phyloP scores from a whole-genome alignment of 495 filamentous ascomycete genomes.

The Neurospora cerealis region DNA sequence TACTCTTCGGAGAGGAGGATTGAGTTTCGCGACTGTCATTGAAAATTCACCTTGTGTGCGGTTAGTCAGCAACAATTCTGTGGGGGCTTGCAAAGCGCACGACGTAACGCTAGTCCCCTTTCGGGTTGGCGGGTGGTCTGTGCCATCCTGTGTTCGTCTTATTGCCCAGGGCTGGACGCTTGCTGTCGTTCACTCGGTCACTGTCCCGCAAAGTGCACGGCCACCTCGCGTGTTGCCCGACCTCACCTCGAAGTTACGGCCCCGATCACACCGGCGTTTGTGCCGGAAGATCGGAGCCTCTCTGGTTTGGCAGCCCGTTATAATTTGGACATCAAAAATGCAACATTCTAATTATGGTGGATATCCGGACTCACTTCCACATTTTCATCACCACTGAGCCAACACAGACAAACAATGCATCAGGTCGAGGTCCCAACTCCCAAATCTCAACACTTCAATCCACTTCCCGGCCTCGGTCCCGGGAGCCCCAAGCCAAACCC shows the following conservation, averaged over 20 bases:
- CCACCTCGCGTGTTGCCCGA: background rate
- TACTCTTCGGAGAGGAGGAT: background rate
- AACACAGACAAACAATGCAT: too few relatives aligned
- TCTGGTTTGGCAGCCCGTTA: background rate
- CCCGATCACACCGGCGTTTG: background rate
- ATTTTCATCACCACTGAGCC: too few relatives aligned
- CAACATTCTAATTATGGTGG: too few relatives aligned
- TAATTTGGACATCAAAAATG: too few relatives aligned
- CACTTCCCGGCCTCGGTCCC: too few relatives aligned
- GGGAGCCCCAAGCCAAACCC: background rate
- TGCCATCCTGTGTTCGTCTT: background rate
- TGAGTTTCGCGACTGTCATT: background rate
- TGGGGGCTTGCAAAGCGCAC: background rate
- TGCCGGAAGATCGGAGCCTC: background rate
- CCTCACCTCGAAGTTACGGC: background rate
- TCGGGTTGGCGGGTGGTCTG: rapidly evolving
- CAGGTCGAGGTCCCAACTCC: too few relatives aligned
- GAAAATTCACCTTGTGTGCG: background rate
- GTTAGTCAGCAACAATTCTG: background rate
- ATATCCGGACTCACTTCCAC: too few relatives aligned
- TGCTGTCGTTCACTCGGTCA: background rate
- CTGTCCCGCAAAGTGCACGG: background rate
- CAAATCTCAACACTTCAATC: too few relatives aligned
- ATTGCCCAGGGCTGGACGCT: background rate
- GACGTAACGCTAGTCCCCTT: background rate